A percentile compares a stretch with the other conserved stretches of the same genome.
Evolutionary conservation across 108 stramenopile species (phyloP).

Genomic region (Pseudonitzschia pungens): DNA sequence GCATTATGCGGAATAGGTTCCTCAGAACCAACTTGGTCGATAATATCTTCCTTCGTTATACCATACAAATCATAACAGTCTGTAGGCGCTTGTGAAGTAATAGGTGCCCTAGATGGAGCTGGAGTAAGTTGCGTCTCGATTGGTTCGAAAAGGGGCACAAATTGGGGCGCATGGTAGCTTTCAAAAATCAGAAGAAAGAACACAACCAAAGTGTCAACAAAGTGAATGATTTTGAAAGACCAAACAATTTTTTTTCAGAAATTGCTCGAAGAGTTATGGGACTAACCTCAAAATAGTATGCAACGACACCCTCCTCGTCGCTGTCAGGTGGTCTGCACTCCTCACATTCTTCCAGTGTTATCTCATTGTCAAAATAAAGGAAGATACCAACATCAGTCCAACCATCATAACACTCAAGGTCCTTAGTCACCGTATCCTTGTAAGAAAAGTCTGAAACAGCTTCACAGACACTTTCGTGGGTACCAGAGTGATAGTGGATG

Average conservation of each 20-base stretch:
- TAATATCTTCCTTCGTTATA: conserved; percentile 14
- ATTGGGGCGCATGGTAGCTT: conserved; percentile 1
- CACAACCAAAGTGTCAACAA: no score
- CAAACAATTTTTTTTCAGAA: no score
- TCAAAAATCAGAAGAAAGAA: no score
- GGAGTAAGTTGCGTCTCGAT: not conserved
- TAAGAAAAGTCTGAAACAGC: not conserved
- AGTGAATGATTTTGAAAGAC: no score
- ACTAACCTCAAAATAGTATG: conserved; percentile 24
- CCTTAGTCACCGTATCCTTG: conserved; percentile 4
- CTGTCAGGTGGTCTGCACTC: conserved; percentile 20
- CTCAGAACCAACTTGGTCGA: conserved; percentile 7
- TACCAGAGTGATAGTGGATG: conserved; percentile 19
- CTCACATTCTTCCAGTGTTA: conserved; percentile 28
- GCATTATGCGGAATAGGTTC: conserved; percentile 23
- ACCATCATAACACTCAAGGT: conserved; percentile 19
- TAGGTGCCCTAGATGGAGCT: not conserved
- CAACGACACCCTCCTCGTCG: conserved; percentile 13
- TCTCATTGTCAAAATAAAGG: conserved; percentile 15
- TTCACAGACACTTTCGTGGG: conserved; percentile 12
- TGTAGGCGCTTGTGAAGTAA: conserved; percentile 11
- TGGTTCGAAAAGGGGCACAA: not conserved
- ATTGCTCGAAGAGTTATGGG: no score
- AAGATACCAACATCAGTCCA: conserved; percentile 26
- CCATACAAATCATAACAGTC: conserved; percentile 31